Base-by-base conservation (phyloP, 768 basidiomycete genomes). In the Phlebiopsis gigantea region DNA sequence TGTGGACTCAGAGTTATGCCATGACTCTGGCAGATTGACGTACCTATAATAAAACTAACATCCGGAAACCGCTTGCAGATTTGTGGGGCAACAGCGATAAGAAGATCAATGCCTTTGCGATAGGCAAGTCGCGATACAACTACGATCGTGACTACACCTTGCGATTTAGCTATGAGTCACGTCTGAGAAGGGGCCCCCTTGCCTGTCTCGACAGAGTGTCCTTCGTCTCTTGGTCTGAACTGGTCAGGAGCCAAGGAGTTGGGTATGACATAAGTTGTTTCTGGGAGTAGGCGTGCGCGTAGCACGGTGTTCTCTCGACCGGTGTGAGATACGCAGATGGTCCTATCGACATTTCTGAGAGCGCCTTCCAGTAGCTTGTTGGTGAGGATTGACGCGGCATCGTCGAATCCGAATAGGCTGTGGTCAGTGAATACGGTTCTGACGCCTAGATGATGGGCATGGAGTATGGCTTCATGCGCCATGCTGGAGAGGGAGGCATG, bases 301-400 rank as follows among this genome's bases (percentile, higher is more conserved):
- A 99, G 78, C 2, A 95, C 91, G 0, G 95, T 98, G 61, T 98
- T 99, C 73, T 98, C 97, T n/a, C 95, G 92, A 24, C 96, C 93
- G 0, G 95, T 98, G 71, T 98, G 90, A 7, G 93, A 96, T 47
- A 98, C 97, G 63, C 94, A 98, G 24, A 98, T 94, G 1, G 90
- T 92, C 0, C 88, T 93, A 63, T 98, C 96, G 0, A 95, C 91
- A 67, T 96, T 94, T 58, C 85, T 82, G 65, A 99, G 74, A 1
- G 90, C 87, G 4, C 83, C 93, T 10, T 83, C 88, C 41, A 98
- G 75, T 30, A 99, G 80, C 69, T 99, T 99, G 75, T 99, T 99
- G 5, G 97, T 98, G 61, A 98, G 75, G 41, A 99, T 96, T 62
- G 95, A 94, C 1, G 94, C 95, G 15, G 97, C 95, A 66, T 98